Percentiles rank a stretch among this genome's conserved stretches.
phyloP scores from a whole-genome alignment of 148 eudicot genomes.

The Linanthus parryae region DNA sequence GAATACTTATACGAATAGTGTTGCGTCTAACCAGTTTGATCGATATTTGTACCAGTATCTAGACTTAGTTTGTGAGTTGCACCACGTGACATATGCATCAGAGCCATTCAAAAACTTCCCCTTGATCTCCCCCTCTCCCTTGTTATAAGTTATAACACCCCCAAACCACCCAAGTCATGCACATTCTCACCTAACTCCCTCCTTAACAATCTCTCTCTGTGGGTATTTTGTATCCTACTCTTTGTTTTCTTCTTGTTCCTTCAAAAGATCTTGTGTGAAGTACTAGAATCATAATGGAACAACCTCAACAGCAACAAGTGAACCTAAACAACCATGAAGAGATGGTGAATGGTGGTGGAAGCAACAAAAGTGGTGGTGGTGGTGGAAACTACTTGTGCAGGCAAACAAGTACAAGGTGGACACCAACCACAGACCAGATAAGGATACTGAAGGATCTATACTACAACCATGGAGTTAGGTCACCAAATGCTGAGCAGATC shows the following conservation, averaged over 20 bases:
- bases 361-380: slow-evolving; percentile 27
- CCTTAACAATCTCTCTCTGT: slow-evolving; percentile 4
- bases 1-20: no score
- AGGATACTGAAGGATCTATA: slow-evolving; percentile 88
- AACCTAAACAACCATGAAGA: slow-evolving; percentile 5
- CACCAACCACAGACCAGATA: slow-evolving; percentile 94
- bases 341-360: slow-evolving; percentile 6
- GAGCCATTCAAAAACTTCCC: no score
- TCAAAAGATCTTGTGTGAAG: not conserved
- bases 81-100: no score
- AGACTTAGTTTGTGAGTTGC: no score
- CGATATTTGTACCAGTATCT: no score
- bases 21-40: no score
- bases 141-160: no score
- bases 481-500: slow-evolving; percentile 87
- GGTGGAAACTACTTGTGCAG: slow-evolving; percentile 54
- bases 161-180: no score
- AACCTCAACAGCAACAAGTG: slow-evolving; percentile 19
- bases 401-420: slow-evolving; percentile 47
- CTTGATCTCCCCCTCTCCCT: no score
- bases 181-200: slow-evolving; percentile 1
- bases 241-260: slow-evolving; percentile 6
- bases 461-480: slow-evolving; percentile 84
- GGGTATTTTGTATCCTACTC: not conserved
- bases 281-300: slow-evolving; percentile 45